A percentile compares a stretch with the other conserved stretches of the same genome.
Conservation (phyloP, 2,329 filamentous ascomycete genomes). For the Emericellopsis cladophorae region DNA sequence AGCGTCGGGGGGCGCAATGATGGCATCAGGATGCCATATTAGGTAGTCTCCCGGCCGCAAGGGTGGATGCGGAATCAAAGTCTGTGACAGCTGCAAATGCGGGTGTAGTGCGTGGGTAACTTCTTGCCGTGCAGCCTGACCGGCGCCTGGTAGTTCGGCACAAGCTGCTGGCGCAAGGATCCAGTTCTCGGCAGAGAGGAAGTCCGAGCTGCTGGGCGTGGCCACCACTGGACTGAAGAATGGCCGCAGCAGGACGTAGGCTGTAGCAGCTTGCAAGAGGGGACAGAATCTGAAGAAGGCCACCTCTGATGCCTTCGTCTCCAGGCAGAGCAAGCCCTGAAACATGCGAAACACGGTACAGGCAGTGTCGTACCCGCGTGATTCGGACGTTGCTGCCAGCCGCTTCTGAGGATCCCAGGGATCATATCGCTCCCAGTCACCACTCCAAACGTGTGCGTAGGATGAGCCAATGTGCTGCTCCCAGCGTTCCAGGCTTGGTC, state of each 20-base stretch:
- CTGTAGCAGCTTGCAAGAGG: constrained; percentile 54
- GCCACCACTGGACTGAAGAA: constrained; percentile 44
- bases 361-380: constrained; percentile 50
- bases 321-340: constrained; percentile 64
- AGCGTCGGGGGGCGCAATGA: constrained; percentile 36
- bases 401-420: constrained; percentile 60
- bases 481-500: constrained; percentile 65
- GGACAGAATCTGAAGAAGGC: constrained; percentile 63
- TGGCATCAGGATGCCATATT: constrained; percentile 57
- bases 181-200: constrained; percentile 40
- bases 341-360: constrained; percentile 68
- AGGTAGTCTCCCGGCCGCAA: constrained; percentile 64
- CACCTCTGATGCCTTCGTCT: constrained; percentile 47
- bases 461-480: constrained; percentile 55
- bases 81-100: constrained; percentile 49
- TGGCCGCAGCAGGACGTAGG: constrained; percentile 64
- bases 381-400: constrained; percentile 48
- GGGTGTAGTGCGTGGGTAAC: constrained; percentile 53
- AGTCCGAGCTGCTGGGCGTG: constrained; percentile 11
- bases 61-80: constrained; percentile 55
- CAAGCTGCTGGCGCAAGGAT: constrained; percentile 19
- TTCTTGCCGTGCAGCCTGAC: constrained; percentile 55
- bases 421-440: constrained; percentile 67
- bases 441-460: constrained; percentile 63
- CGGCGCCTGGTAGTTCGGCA: constrained; percentile 52